Base-by-base conservation (phyloP, 192 early-diverging fungal genomes). In the Fimicolochytrium jonesii region DNA sequence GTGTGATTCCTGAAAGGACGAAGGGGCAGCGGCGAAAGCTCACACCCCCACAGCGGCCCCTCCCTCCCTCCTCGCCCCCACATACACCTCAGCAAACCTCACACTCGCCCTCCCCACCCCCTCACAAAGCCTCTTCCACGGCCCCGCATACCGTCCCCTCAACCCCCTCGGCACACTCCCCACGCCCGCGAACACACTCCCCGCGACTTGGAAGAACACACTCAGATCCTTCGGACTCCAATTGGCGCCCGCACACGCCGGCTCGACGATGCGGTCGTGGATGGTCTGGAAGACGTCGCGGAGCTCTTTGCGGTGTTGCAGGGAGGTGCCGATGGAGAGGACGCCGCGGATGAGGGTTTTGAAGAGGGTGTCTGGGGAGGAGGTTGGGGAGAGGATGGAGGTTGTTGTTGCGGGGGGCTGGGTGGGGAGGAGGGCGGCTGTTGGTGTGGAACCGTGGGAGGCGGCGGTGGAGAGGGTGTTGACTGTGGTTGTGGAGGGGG, bases 201-300 rank as follows among this genome's bases (percentile, higher is more conserved):
- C 26, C 11, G 20, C 44, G 13, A 31, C n/a, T 4, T 10, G 10
- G 44, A 68, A 53, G 30, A 68, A 65, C 56, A 42, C 28, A 15
- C 52, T 48, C 6, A 63, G 37, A 53, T 68, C 58, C 28, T 35
- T 25, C 18, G 48, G 17, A 17, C 23, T 18, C 61, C 61, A 64
- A 13, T 23, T 18, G 15, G 35, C 26, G 15, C 17, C 3, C 17
- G 22, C 22, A n/a, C n/a, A n/a, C 43, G 52, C 66, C 4, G 74
- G 74, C 13, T 81, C 79, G 5, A 73, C 60, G n/a, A 81, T 59
- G 31, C 67, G 70, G 37, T 80, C 77, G 33, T 75, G 42, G 6
- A 81, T 28, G 2, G 47, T 68, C 7, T 53, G 33, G 53, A 77
- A 81, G 2, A 81, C 37, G 47, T 81, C 79, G 7, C 77, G 43